These are phyloP conservation scores for Colletotrichum phormii DNA, from an alignment of 2,329 filamentous ascomycete species.

Conservation along the genomic window DNA sequence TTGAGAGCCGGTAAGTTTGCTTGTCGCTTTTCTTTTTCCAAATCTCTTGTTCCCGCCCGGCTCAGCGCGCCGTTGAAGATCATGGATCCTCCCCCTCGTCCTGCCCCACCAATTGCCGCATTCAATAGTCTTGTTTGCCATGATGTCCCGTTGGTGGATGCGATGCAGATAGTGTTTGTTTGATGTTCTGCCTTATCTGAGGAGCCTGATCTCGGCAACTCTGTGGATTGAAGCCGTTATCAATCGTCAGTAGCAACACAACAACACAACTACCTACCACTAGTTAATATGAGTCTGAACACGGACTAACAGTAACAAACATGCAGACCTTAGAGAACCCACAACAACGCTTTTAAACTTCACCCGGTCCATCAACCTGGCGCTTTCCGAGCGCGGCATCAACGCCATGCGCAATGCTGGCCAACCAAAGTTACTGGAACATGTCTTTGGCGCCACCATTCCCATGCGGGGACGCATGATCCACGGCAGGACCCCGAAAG, in stretches of 20 bases:
- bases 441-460: conserved; percentile 82
- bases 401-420: conserved; percentile 83
- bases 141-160: conserved; percentile 5
- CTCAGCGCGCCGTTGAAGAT: conserved; percentile 2
- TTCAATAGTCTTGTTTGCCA: conserved; percentile 5
- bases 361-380: conserved; percentile 98
- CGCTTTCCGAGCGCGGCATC: conserved; percentile 92
- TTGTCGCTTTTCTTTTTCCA: neutral
- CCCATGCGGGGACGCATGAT: conserved; percentile 99
- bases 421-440: conserved; percentile 74
- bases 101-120: conserved; percentile 23
- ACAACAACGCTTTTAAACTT: conserved; percentile 90
- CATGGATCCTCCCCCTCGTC: neutral
- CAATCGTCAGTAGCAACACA: neutral
- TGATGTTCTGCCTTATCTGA: neutral
- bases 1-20: conserved; percentile 81
- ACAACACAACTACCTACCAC: too few relatives aligned
- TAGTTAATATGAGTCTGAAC: neutral
- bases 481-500: conserved; percentile 75
- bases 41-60: conserved; percentile 5
- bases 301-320: neutral
- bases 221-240: neutral
- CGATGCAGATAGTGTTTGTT: neutral
- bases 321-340: conserved; percentile 84
- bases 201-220: neutral